These are phyloP conservation scores for Globisporangium lucens DNA, from an alignment of 352 stramenopile species.

Conservation along the genomic window DNA sequence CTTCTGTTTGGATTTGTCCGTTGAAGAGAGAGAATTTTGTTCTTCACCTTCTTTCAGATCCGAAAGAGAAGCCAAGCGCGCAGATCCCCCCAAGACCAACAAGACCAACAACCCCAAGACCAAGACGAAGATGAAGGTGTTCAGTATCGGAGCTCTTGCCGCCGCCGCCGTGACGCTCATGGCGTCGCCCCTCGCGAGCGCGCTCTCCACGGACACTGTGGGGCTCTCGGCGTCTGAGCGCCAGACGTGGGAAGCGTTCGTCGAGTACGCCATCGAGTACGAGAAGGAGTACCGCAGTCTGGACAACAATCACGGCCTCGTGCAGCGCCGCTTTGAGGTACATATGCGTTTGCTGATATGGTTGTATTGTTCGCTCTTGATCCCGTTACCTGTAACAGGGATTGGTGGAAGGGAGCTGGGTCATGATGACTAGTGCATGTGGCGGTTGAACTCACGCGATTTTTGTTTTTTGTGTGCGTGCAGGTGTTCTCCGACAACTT, in stretches of 20 bases:
- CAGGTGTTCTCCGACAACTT: slow-evolving; percentile 47
- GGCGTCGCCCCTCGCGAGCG: slow-evolving; percentile 7
- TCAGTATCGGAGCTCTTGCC: slow-evolving; percentile 3
- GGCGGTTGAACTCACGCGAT: neutral
- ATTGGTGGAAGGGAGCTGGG: neutral
- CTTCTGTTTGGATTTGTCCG: neutral
- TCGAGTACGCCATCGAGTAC: slow-evolving; percentile 56
- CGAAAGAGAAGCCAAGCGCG: slow-evolving; percentile 5
- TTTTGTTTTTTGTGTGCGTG: neutral
- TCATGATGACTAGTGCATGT: neutral
- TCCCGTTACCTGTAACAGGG: too few species aligned
- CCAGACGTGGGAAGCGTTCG: slow-evolving; percentile 41
- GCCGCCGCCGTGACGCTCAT: slow-evolving; percentile 1
- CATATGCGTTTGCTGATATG: neutral
- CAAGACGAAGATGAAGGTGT: slow-evolving; percentile 11
- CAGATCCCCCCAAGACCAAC: neutral
- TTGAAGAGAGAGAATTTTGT: slow-evolving; percentile 4
- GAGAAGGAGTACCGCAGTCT: slow-evolving; percentile 43
- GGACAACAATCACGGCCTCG: slow-evolving; percentile 34
- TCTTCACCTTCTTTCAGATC: slow-evolving; percentile 7
- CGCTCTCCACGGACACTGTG: slow-evolving; percentile 10
- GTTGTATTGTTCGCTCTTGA: neutral
- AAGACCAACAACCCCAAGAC: neutral
- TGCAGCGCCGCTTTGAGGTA: slow-evolving; percentile 37
- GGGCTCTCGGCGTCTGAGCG: slow-evolving; percentile 20